Conservation (phyloP, 2,329 filamentous ascomycete genomes). For the Talaromyces sp. region DNA sequence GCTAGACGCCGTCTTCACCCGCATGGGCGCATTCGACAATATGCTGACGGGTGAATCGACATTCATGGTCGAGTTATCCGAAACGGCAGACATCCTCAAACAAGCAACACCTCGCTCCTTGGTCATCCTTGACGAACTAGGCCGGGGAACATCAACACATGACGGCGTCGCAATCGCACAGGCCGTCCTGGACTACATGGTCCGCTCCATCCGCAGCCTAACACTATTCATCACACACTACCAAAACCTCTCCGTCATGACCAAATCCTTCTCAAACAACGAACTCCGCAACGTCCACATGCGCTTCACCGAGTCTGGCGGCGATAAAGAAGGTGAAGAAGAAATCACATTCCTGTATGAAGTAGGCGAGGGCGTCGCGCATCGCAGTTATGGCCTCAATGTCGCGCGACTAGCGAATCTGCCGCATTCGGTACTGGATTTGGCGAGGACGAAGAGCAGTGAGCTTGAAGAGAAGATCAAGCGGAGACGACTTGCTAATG, state of each 20-base stretch:
- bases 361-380: constrained; percentile 83
- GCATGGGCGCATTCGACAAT: constrained; percentile 95
- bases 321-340: constrained; percentile 56
- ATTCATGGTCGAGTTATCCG: constrained; percentile 96
- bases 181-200: constrained; percentile 81
- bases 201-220: constrained; percentile 69
- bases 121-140: constrained; percentile 91
- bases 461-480: constrained; percentile 75
- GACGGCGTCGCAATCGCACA: constrained; percentile 96
- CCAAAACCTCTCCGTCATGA: constrained; percentile 76
- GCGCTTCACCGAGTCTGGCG: constrained; percentile 66
- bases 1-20: constrained; percentile 87
- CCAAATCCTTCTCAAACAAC: constrained; percentile 62
- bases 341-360: constrained; percentile 95
- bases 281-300: constrained; percentile 89
- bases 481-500: constrained; percentile 56
- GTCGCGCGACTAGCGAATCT: constrained; percentile 84
- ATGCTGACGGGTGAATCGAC: constrained; percentile 92
- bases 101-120: constrained; percentile 80
- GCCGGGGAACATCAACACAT: constrained; percentile 88
- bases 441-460: constrained; percentile 74
- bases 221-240: constrained; percentile 98
- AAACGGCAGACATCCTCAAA: constrained; percentile 88
- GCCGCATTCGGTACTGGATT: constrained; percentile 71
- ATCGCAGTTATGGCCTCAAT: constrained; percentile 91